Conservation (phyloP, 2,329 filamentous ascomycete species). For the Chrysoporthe cubensis region DNA sequence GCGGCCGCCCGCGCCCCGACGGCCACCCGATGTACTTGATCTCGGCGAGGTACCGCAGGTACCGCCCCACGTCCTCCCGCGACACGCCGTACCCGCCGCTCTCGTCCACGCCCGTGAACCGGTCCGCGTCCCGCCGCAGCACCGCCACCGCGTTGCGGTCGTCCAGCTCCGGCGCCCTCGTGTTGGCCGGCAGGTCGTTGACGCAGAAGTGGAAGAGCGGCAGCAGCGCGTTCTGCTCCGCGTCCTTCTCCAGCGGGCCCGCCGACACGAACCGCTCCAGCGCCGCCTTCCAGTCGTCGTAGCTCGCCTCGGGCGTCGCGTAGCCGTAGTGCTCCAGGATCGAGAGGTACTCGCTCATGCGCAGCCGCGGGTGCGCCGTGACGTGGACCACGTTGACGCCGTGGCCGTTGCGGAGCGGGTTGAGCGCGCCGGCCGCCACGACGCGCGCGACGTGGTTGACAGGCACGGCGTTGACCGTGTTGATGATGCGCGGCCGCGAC, state of each 20-base stretch:
- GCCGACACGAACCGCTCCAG: slow-evolving; percentile 71
- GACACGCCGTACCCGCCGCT: slow-evolving; percentile 58
- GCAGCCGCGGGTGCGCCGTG: slow-evolving; percentile 77
- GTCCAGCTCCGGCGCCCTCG: slow-evolving; percentile 74
- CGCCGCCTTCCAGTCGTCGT: slow-evolving; percentile 68
- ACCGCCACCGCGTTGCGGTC: slow-evolving; percentile 69
- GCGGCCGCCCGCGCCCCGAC: slow-evolving; percentile 36
- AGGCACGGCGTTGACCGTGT: slow-evolving; percentile 88
- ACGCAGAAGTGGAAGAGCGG: slow-evolving; percentile 77
- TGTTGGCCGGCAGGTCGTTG: slow-evolving; percentile 70
- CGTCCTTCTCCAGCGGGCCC: slow-evolving; percentile 54
- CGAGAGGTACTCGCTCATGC: slow-evolving; percentile 77
- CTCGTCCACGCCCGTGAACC: slow-evolving; percentile 54
- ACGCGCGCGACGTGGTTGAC: slow-evolving; percentile 83
- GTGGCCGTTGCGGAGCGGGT: slow-evolving; percentile 51
- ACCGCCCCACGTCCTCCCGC: slow-evolving; percentile 64
- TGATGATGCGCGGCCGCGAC: slow-evolving; percentile 74
- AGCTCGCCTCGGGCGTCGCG: slow-evolving; percentile 66
- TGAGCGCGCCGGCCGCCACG: slow-evolving; percentile 73
- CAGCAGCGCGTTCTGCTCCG: slow-evolving; percentile 73
- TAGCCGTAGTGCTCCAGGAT: slow-evolving; percentile 76
- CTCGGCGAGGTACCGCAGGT: slow-evolving; percentile 65
- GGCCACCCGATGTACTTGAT: slow-evolving; percentile 64
- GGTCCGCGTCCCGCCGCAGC: slow-evolving; percentile 63
- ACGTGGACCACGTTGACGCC: slow-evolving; percentile 71